Evolutionary conservation across 78 protist genomes (phyloP).

Genomic region (Speleostelium caveatum): DNA sequence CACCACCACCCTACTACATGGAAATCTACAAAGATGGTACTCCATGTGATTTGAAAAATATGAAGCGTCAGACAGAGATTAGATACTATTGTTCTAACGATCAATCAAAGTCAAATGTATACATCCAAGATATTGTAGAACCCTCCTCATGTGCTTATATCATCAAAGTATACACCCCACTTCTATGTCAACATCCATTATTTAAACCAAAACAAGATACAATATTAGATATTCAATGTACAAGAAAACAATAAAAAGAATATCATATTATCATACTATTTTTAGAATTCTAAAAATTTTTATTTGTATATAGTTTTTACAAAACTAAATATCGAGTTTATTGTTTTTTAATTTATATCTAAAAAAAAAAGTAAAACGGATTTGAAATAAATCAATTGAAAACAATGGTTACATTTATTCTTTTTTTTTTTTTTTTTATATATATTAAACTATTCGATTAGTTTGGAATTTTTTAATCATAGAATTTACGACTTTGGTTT

Average conservation of each 20-base stretch:
- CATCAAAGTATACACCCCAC: slow-evolving; percentile 20
- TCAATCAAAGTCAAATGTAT: not conserved
- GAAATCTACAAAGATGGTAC: slow-evolving; percentile 59
- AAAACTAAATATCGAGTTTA: too few relatives aligned
- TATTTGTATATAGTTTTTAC: too few relatives aligned
- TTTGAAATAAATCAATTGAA: too few relatives aligned
- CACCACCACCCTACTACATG: slow-evolving; percentile 19
- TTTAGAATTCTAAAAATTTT: too few relatives aligned
- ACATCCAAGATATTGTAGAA: slow-evolving; percentile 32
- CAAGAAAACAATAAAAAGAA: not conserved
- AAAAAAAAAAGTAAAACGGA: too few relatives aligned
- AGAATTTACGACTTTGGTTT: slow-evolving; percentile 44
- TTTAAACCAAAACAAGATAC: slow-evolving; percentile 53
- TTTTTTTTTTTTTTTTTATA: too few relatives aligned
- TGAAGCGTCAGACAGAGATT: slow-evolving; percentile 42
- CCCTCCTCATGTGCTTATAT: slow-evolving; percentile 50
- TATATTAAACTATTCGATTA: not conserved
- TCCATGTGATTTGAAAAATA: slow-evolving; percentile 28
- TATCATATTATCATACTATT: too few relatives aligned
- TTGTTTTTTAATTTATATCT: too few relatives aligned
- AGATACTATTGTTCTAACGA: slow-evolving; percentile 50
- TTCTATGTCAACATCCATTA: slow-evolving; percentile 59
- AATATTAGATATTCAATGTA: slow-evolving; percentile 26
- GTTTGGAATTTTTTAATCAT: slow-evolving; percentile 33
- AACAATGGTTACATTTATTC: too few relatives aligned